These are phyloP conservation scores for Crucibulum laeve DNA, from an alignment of 768 basidiomycete species.

Conservation along the genomic window DNA sequence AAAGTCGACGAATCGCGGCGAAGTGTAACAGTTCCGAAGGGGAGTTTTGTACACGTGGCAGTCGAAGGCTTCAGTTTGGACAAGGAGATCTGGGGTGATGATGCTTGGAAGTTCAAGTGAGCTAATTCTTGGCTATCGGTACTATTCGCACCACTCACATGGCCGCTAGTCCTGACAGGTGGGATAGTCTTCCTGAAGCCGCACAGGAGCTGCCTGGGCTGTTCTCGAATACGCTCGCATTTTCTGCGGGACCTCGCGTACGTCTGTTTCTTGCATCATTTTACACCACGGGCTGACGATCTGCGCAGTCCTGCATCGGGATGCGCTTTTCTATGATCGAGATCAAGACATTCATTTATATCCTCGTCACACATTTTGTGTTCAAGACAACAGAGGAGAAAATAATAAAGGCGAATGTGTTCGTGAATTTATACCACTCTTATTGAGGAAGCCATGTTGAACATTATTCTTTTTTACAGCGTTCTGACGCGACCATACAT, in stretches of 20 bases:
- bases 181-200: constrained; percentile 73
- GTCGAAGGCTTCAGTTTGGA: constrained; percentile 80
- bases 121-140: constrained; percentile 12
- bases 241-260: constrained; percentile 80
- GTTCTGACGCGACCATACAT: constrained; percentile 66
- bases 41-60: constrained; percentile 73
- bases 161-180: constrained; percentile 65
- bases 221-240: constrained; percentile 67
- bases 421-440: constrained; percentile 20
- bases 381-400: constrained; percentile 52
- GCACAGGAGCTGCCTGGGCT: constrained; percentile 66
- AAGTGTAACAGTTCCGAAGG: constrained; percentile 55
- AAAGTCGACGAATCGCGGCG: constrained; percentile 31
- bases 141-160: neutral
- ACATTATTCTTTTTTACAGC: constrained; percentile 23
- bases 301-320: constrained; percentile 71
- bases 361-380: constrained; percentile 62
- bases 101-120: constrained; percentile 81
- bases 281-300: neutral
- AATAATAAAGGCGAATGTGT: constrained; percentile 62
- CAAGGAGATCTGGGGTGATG: constrained; percentile 72
- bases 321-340: constrained; percentile 81
- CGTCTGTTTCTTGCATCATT: constrained; percentile 18
- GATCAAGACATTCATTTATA: constrained; percentile 73
- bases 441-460: neutral